Base-by-base conservation (phyloP, 1,139 yeast species). In the Spathaspora sp. region DNA sequence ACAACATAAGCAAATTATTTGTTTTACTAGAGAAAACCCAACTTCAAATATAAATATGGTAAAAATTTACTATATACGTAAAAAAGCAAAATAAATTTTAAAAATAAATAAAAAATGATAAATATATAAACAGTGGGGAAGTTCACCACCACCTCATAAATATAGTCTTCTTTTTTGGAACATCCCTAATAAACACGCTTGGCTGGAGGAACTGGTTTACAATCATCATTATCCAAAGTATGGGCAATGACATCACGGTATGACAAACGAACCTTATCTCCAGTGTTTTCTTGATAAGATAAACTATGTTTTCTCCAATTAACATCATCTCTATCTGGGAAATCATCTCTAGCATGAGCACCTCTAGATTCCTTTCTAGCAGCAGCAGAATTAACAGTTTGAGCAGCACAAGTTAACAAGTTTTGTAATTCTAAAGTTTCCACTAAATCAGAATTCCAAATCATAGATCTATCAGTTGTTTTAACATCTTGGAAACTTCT, bases 341-440 rank as follows among this genome's bases (percentile, higher is more conserved):
- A 91, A 71, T 93, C 99, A 72, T 93, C 99, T 78, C 98, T 87
- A 54, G 99, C 98, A 65, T 93, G 99, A 45, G 99, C 99, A 77
- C 99, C 99, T 80, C 99, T 89, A 42, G 97, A 90, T 77, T 93
- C 99, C 64, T 77, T 86, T 81, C 99, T 89, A 49, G 90, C 96
- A 53, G 95, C 91, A 45, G 99, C 99, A 51, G 96, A 84, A 56
- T 75, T 76, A 41, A 98, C 98, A 46, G 98, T 91, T 78, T 93
- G 99, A 57, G 88, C 84, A 53, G 99, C 99, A 79, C 97, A 90
- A 47, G 99, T 91, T 66, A 93, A 79, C 78, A 93, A 81, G 84
- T 93, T 93, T 74, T 91, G 97, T 68, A 93, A 80, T 74, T 93
- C 99, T 61, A 93, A 79, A 47, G 98, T 89, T 77, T 93, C 99